Base-by-base conservation (phyloP, 495 filamentous ascomycete genomes). In the Lichenothelia convexa region DNA sequence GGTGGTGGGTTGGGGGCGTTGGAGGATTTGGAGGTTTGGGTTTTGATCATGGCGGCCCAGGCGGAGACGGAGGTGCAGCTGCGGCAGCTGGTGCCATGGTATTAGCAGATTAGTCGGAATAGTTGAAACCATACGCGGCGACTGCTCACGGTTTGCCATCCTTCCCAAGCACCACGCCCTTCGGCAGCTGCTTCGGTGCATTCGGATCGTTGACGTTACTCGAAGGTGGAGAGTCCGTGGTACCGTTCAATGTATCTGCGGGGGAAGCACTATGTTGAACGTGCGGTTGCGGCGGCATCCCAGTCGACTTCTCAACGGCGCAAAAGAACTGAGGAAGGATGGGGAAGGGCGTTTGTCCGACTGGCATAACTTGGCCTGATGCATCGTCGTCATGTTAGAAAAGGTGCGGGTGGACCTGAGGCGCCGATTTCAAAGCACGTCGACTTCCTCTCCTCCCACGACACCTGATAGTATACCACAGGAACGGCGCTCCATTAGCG, bases 141-240 rank as follows among this genome's bases (percentile, higher is more conserved):
- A 17, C n/a, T 34, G 55, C 82, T 58, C 65, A 95, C 89, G 87
- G 89, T 60, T 94, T 95, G 31, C 89, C 89, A 64, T 97, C 82
- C 46, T 86, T 81, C 30, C 78, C 89, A 26, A 94, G 61, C 3
- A 93, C 70, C 5, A 93, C 65, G 43, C 86, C 87, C 54, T 84
- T 91, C 11, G 81, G 78, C 19, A 73, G 41, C 23, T 55, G 57
- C 42, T 59, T 60, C 21, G 58, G 37, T 30, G 49, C 16, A 26
- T 21, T 43, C 42, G 30, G 36, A 34, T 15, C 36, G 30, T 21
- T 43, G 36, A 32, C 9, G 17, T 21, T 26, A 27, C 32, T 45
- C 20, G 33, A 40, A 30, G 11, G 31, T 18, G 21, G 32, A 21
- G 31, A 36, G 38, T 44, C 26, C 40, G 21, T 17, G 32, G 16